Evolutionary conservation across 805 yeast species (phyloP).

Genomic region (Kregervanrija fluxuum): DNA sequence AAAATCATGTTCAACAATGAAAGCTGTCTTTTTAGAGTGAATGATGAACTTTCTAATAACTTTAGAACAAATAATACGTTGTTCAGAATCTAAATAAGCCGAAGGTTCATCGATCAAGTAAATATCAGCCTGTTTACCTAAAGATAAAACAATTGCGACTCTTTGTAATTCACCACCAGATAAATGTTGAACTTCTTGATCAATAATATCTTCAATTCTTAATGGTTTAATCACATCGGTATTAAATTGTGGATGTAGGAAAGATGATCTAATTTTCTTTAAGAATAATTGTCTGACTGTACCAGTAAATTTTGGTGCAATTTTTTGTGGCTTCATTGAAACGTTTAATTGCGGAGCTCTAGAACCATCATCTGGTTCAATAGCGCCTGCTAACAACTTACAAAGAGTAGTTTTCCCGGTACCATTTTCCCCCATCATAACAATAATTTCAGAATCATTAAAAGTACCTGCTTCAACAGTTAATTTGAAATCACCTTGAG

Average conservation of each 20-base stretch:
- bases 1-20: slow-evolving; percentile 98
- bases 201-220: slow-evolving; percentile 87
- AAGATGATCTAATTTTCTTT: slow-evolving; percentile 91
- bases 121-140: slow-evolving; percentile 93
- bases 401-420: slow-evolving; percentile 99
- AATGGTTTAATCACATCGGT: slow-evolving; percentile 96
- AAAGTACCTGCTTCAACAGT: slow-evolving; percentile 81
- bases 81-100: slow-evolving; percentile 98
- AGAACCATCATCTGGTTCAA: slow-evolving; percentile 74
- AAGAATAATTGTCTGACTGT: slow-evolving; percentile 96
- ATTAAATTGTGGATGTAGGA: slow-evolving; percentile 95
- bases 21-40: slow-evolving; percentile 98
- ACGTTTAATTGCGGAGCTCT: slow-evolving; percentile 85
- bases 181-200: slow-evolving; percentile 94
- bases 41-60: slow-evolving; percentile 94
- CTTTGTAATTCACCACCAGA: slow-evolving; percentile 99
- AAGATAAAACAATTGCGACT: slow-evolving; percentile 92
- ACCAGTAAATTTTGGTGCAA: slow-evolving; percentile 98
- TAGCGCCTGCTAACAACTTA: slow-evolving; percentile 88
- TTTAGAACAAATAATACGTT: slow-evolving; percentile 98
- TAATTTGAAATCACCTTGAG: slow-evolving; percentile 94
- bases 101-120: slow-evolving; percentile 98
- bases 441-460: slow-evolving; percentile 93
- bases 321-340: slow-evolving; percentile 98
- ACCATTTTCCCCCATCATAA: slow-evolving; percentile 99